These are phyloP conservation scores for Pochonia chlamydosporia DNA, from an alignment of 2,329 filamentous ascomycete species.

Conservation along the genomic window DNA sequence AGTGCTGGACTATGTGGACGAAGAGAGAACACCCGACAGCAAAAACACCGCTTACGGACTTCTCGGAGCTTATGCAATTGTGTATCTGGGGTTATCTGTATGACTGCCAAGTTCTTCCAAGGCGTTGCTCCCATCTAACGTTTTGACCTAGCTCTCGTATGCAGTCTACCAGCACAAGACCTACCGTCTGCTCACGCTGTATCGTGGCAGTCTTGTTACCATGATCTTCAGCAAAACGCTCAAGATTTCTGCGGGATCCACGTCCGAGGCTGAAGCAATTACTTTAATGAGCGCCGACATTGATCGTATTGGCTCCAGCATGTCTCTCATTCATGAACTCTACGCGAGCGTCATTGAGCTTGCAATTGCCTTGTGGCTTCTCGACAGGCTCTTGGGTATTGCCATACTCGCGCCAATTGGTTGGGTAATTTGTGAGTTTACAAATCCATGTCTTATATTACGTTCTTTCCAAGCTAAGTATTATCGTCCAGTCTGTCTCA, in stretches of 20 bases:
- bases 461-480: not conserved
- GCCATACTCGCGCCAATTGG: constrained; percentile 14
- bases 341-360: constrained; percentile 30
- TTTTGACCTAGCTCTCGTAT: not conserved
- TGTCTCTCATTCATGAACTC: constrained; percentile 24
- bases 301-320: constrained; percentile 15
- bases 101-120: not conserved
- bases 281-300: constrained; percentile 41
- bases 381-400: constrained; percentile 19
- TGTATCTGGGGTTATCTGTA: constrained; percentile 35
- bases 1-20: constrained; percentile 24
- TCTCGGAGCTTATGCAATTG: constrained; percentile 30
- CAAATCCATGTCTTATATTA: not conserved
- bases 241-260: constrained; percentile 12
- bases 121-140: not conserved
- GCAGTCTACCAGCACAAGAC: constrained; percentile 21
- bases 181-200: constrained; percentile 26
- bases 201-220: constrained; percentile 28
- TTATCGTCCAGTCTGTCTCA: constrained; percentile 5
- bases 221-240: constrained; percentile 44
- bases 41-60: constrained; percentile 28
- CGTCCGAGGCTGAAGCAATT: constrained; percentile 26
- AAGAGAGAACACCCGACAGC: constrained; percentile 14
- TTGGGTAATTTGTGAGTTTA: constrained; percentile 13
- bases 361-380: constrained; percentile 25